A percentile compares a stretch with the other conserved stretches of the same genome.
Conservation (phyloP, 371 early-diverging fungal genomes). For the Entomophthora muscae region DNA sequence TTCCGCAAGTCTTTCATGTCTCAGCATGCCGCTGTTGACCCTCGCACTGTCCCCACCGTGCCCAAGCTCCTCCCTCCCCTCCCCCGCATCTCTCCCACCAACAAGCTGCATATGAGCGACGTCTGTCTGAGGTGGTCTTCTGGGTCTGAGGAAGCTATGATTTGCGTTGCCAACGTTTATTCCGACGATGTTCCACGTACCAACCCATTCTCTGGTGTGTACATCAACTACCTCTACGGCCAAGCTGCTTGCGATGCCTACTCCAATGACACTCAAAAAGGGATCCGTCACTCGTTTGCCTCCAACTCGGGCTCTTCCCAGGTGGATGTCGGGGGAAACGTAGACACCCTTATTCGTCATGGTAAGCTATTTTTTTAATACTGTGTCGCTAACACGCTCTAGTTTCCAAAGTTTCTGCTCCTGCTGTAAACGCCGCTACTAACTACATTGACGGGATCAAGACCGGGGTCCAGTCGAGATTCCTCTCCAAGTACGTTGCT, state of each 20-base stretch:
- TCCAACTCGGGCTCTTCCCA: not conserved
- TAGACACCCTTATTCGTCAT: not conserved
- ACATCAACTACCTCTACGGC: constrained; percentile 7
- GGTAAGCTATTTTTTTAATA: not conserved
- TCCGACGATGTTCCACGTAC: not conserved
- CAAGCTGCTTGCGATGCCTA: not conserved
- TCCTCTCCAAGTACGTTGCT: not conserved
- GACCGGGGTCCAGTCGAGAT: not conserved
- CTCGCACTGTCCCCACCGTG: not conserved
- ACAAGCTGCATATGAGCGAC: not conserved
- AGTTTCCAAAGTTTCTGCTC: not conserved
- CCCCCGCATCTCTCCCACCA: constrained; percentile 2
- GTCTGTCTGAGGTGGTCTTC: constrained; percentile 1
- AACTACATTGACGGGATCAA: not conserved
- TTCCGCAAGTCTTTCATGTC: not conserved
- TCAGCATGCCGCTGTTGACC: not conserved
- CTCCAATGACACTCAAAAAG: not conserved
- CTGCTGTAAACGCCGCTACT: not conserved
- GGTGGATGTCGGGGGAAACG: not conserved
- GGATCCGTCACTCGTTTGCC: not conserved
- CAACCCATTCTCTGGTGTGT: constrained; percentile 3
- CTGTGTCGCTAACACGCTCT: not conserved
- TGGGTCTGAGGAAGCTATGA: not conserved
- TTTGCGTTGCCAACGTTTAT: not conserved
- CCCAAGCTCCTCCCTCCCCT: constrained; percentile 7